phyloP scores from a whole-genome alignment of 805 yeast genomes.

The Wickerhamiella slavikovae region DNA sequence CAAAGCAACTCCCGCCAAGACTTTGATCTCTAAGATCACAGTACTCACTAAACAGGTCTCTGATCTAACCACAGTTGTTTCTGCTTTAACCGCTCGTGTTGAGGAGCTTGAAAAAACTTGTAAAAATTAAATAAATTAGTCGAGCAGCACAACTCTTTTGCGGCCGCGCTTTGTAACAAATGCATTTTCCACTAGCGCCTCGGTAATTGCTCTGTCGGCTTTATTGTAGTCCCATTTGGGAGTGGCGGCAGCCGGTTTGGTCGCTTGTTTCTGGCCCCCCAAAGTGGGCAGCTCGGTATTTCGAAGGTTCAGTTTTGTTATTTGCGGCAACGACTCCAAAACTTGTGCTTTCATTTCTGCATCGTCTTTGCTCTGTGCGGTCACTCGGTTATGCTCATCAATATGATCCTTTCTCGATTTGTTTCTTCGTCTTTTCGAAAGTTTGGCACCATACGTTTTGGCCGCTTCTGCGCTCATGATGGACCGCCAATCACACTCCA shows the following conservation, averaged over 20 bases:
- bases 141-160: constrained; percentile 5
- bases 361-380: constrained; percentile 19
- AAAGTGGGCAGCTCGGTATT: constrained; percentile 9
- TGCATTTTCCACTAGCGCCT: constrained; percentile 8
- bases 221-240: constrained; percentile 9
- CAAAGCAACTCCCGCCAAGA: neutral
- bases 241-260: constrained; percentile 4
- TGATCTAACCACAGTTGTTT: constrained; percentile 8
- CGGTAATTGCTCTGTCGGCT: constrained; percentile 5
- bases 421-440: constrained; percentile 10
- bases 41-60: constrained; percentile 6
- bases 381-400: constrained; percentile 13
- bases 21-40: constrained; percentile 2
- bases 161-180: constrained; percentile 10
- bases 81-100: constrained; percentile 8
- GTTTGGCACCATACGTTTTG: constrained; percentile 11
- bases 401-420: constrained; percentile 9
- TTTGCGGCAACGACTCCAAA: constrained; percentile 8
- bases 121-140: too few species aligned
- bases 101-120: constrained; percentile 7
- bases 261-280: constrained; percentile 4
- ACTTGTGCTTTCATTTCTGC: constrained; percentile 18
- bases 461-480: constrained; percentile 14
- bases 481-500: constrained; percentile 70
- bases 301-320: constrained; percentile 6